phyloP scores from a whole-genome alignment of 2,329 filamentous ascomycete genomes.

The Aspergillus sp. region DNA sequence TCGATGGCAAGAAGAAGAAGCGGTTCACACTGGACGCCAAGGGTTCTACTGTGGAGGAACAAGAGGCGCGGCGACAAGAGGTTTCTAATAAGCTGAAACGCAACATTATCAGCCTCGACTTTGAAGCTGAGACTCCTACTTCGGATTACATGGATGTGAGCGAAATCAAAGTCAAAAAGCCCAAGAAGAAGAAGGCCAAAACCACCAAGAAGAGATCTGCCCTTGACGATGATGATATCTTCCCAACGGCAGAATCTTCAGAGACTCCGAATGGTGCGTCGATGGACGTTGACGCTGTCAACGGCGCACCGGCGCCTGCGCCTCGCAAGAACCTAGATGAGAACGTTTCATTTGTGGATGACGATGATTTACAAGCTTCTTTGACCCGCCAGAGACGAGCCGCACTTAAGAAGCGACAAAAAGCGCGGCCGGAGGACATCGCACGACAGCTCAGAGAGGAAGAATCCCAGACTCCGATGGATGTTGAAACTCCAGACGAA shows the following conservation, averaged over 20 bases:
- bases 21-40: slow-evolving; percentile 81
- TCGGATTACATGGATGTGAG: slow-evolving; percentile 89
- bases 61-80: slow-evolving; percentile 55
- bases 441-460: slow-evolving; percentile 75
- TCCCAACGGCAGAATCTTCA: slow-evolving; percentile 38
- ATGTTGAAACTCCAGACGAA: slow-evolving; percentile 60
- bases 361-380: slow-evolving; percentile 86
- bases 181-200: slow-evolving; percentile 82
- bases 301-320: slow-evolving; percentile 35
- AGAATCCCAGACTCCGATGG: slow-evolving; percentile 51
- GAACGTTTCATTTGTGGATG: slow-evolving; percentile 74
- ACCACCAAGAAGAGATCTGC: slow-evolving; percentile 66
- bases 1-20: slow-evolving; percentile 84
- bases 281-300: slow-evolving; percentile 77
- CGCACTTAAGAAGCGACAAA: slow-evolving; percentile 90
- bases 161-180: slow-evolving; percentile 90
- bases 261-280: slow-evolving; percentile 42
- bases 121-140: slow-evolving; percentile 60
- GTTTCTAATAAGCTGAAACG: slow-evolving; percentile 62
- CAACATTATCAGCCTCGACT: slow-evolving; percentile 75
- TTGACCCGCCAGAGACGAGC: slow-evolving; percentile 78
- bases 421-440: slow-evolving; percentile 79
- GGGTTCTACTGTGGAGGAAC: slow-evolving; percentile 67
- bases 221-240: slow-evolving; percentile 61
- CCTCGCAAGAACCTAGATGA: slow-evolving; percentile 65